Base-by-base conservation (phyloP, 768 basidiomycete species). In the Hygrophorus pudorinus region DNA sequence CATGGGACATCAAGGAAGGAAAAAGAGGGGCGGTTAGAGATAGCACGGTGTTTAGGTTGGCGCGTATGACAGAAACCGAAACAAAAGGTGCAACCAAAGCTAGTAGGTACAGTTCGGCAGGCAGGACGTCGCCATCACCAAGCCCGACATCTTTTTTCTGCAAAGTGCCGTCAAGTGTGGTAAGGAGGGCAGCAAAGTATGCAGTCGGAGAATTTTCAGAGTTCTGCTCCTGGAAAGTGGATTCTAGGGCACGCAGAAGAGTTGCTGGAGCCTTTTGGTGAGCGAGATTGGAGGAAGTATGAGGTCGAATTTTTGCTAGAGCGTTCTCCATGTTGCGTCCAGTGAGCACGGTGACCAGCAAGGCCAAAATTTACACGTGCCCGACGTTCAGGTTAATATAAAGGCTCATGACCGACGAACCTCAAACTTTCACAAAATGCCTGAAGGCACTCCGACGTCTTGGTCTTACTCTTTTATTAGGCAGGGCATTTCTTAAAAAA, bases 101-200 rank as follows among this genome's bases (percentile, higher is more conserved):
- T 38, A 92, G 65, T 5, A 96, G 76, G 59, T 96, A 93, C 3
- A 96, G 71, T 41, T 80, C 80, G 20, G 89, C 87, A 13, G 89
- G 85, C 10, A 93, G 68, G 24, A 89, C 67, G 47, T 87, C 85
- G 12, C 81, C 82, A 42, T 90, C 85, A 53, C 62, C 63, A 46
- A 68, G 61, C 53, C 56, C 59, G 44, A 59, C 53, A 53, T 70
- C 72, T 53, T 68, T 71, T 57, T 72, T 81, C 64, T 79, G 78
- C 18, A 90, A 61, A 9, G 82, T 79, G 47, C 82, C 78, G 55
- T 89, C 85, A 24, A 94, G 72, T 6, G 87, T 85, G 10, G 89
- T 90, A 39, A 89, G 67, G 47, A 94, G 71, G 2, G 86, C 83
- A n/a, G 91, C 88, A 63, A 93, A 96, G 67, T 97, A 98, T 24